Conservation (phyloP, 495 filamentous ascomycete genomes). For the Pyrenopolyporus hunteri region DNA sequence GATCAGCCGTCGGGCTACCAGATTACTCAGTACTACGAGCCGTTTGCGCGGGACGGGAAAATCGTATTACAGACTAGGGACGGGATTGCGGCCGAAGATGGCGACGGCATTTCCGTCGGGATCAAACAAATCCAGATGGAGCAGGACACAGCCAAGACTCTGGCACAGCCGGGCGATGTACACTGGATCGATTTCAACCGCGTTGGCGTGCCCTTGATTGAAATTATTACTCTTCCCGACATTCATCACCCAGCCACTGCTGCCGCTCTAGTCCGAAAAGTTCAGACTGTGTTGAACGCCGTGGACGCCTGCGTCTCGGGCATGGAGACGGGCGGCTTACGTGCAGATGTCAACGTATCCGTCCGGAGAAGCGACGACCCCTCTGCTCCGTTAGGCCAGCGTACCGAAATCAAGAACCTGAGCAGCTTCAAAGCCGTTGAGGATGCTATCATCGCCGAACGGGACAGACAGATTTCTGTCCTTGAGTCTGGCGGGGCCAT, state of each 20-base stretch:
- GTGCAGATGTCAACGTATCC: slow-evolving; percentile 96
- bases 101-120: slow-evolving; percentile 68
- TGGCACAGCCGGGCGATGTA: slow-evolving; percentile 72
- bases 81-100: slow-evolving; percentile 75
- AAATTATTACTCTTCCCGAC: slow-evolving; percentile 90
- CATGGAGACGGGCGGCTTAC: slow-evolving; percentile 90
- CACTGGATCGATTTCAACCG: slow-evolving; percentile 93
- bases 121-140: slow-evolving; percentile 97
- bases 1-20: slow-evolving; percentile 97
- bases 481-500: slow-evolving; percentile 80
- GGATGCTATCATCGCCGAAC: slow-evolving; percentile 89
- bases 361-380: slow-evolving; percentile 62
- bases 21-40: slow-evolving; percentile 93
- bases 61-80: slow-evolving; percentile 76
- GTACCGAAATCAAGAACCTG: slow-evolving; percentile 98
- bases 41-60: slow-evolving; percentile 79
- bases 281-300: slow-evolving; percentile 80
- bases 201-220: slow-evolving; percentile 86
- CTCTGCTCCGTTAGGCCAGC: slow-evolving; percentile 69
- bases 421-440: slow-evolving; percentile 94
- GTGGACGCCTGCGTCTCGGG: slow-evolving; percentile 84
- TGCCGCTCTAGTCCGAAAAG: slow-evolving; percentile 83
- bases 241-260: slow-evolving; percentile 86
- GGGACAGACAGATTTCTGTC: slow-evolving; percentile 82
- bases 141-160: slow-evolving; percentile 96